Evolutionary conservation across 352 stramenopile species (phyloP), one percentile per base, ranked within the genome.

Genomic region (Phytophthora hibernalis): DNA sequence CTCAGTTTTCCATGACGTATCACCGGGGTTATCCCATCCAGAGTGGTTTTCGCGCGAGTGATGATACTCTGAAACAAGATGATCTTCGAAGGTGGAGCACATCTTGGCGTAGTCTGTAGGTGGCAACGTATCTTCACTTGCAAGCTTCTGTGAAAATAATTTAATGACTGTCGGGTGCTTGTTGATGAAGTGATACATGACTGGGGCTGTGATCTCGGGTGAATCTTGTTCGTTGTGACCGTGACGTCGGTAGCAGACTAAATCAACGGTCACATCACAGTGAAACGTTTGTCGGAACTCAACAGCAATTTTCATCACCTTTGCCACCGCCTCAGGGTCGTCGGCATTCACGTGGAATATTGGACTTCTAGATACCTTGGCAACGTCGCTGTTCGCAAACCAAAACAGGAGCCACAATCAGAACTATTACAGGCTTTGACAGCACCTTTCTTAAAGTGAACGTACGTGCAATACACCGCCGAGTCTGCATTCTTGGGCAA

Each of bases 151-250:
- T 18, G 74, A 62, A 60, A 94, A 97, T 20, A 93, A 48, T 16
- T 90, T 89, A 50, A 93, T 78, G 8, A 96, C 79, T 15, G 85
- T 90, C 33, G 85, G 85, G 57, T 95, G 83, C 53, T 94, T 85
- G 68, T 95, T 92, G 64, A 97, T 97, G 42, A 91, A 85, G 42
- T 95, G 70, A 72, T 97, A 97, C 91, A 97, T 97, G 38, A 96
- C 73, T 0, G 91, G 91, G 44, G 87, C 81, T 26, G 92, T 98
- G 58, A 98, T 91, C 54, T 92, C 77, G 8, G 92, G 92, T 28
- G 87, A 92, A 54, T 98, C 92, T 77, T 93, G 77, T 78, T 99
- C 98, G 71, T 99, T 99, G 85, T 99, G 98, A 11, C 98, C 98
- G 72, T 99, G 96, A 31, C 97, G 88, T 55, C 98, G 95, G 76